phyloP scores from a whole-genome alignment of 495 filamentous ascomycete species.

The Aspergillus mulundensis region DNA sequence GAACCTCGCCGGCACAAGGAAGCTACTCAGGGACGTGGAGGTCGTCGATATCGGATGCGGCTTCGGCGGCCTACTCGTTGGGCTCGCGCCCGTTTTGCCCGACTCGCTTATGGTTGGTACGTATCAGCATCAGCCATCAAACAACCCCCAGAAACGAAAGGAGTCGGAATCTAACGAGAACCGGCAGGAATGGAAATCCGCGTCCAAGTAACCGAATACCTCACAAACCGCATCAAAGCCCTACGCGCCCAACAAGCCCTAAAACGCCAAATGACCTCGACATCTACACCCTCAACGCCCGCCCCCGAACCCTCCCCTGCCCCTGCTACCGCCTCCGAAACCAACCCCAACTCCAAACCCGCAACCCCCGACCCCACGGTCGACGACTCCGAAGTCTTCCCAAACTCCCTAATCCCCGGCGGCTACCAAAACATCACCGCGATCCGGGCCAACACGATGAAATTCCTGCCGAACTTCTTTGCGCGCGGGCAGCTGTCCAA shows the following conservation, averaged over 20 bases:
- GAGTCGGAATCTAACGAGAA: not conserved
- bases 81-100: constrained; percentile 75
- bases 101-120: constrained; percentile 75
- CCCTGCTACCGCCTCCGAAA: too few relatives aligned
- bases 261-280: constrained; percentile 22
- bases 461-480: constrained; percentile 97
- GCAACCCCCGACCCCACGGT: not conserved
- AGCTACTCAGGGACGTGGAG: constrained; percentile 66
- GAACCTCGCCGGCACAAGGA: constrained; percentile 32
- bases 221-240: constrained; percentile 78
- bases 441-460: constrained; percentile 93
- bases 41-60: constrained; percentile 98
- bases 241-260: constrained; percentile 62
- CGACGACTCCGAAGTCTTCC: not conserved
- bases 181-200: constrained; percentile 93
- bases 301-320: not conserved
- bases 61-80: constrained; percentile 87
- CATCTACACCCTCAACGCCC: not conserved
- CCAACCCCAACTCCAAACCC: too few relatives aligned
- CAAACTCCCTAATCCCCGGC: constrained; percentile 26
- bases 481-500: constrained; percentile 66
- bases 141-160: not conserved
- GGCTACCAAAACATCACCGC: constrained; percentile 82
- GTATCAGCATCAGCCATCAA: too few relatives aligned
- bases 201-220: constrained; percentile 79